phyloP scores from a whole-genome alignment of 371 early-diverging fungal species.

The Mucor saturninus region DNA sequence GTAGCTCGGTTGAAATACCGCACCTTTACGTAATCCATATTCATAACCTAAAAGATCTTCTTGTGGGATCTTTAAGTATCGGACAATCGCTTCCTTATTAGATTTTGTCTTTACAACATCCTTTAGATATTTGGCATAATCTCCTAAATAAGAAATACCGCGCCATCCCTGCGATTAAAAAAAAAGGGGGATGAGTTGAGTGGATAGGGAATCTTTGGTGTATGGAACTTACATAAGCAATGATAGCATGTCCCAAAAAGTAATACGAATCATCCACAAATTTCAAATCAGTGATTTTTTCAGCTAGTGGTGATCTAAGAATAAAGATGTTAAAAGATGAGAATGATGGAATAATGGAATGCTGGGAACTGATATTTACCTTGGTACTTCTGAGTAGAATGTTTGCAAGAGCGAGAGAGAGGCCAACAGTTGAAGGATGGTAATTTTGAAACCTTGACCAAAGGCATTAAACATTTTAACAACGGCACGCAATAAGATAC shows the following conservation, averaged over 20 bases:
- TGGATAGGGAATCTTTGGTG: not conserved
- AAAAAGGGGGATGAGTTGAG: not conserved
- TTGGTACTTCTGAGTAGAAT: conserved; percentile 59
- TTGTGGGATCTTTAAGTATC: conserved; percentile 68
- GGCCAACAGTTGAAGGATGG: conserved; percentile 70
- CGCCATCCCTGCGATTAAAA: conserved; percentile 46
- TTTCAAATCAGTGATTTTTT: conserved; percentile 42
- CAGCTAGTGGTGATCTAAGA: conserved; percentile 46
- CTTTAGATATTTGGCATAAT: conserved; percentile 55
- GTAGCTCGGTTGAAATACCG: conserved; percentile 82
- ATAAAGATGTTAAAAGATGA: not conserved
- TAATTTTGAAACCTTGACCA: conserved; percentile 80
- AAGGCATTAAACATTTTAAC: conserved; percentile 54
- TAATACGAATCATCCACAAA: conserved; percentile 52
- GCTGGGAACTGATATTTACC: conserved; percentile 39
- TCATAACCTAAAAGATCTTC: conserved; percentile 82
- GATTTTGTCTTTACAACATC: conserved; percentile 72
- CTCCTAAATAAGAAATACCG: conserved; percentile 52
- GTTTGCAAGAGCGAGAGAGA: conserved; percentile 69
- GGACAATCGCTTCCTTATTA: conserved; percentile 70
- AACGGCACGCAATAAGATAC: conserved; percentile 51
- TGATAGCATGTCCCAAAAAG: conserved; percentile 53
- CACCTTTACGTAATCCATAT: conserved; percentile 67
- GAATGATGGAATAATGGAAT: not conserved
- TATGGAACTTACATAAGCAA: conserved; percentile 47